Evolutionary conservation across 2,329 filamentous ascomycete species (phyloP), one percentile per base, ranked within the genome.

Genomic region (Fusarium goolgardi): DNA sequence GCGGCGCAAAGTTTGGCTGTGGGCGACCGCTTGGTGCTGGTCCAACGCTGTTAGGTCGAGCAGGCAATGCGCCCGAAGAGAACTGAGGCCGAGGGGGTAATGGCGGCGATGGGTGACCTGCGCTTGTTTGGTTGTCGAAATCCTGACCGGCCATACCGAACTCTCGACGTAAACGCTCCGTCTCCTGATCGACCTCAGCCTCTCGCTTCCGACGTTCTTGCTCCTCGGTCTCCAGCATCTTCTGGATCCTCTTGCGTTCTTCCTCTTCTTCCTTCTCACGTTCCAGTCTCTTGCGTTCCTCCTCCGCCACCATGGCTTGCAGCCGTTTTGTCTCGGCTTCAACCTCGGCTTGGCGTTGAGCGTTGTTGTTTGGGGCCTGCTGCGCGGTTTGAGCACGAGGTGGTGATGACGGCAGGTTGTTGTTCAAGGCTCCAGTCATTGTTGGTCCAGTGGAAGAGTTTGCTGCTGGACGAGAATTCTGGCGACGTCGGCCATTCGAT

Each of bases 281-380:
- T 70, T 91, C 87, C 13, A 81, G 82, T 44, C 85, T 83, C 63
- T 82, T 82, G 20, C 83, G 83, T 73, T 84, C 85, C 74, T 82
- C 82, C 71, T 79, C 77, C 2, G 78, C 80, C 11, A 87, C 82
- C 75, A 87, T 79, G 35, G 82, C 83, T 71, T 85, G 82, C 10
- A 97, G 80, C 1, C 93, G 85, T 70, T 90, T 90, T 0, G 93
- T 97, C 78, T 97, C 94, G 43, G 88, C 87, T 35, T 97, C 89
- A 13, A 93, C 83, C 45, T 83, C 82, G 23, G 79, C 77, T 43
- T 79, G 73, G 70, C 70, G 75, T 62, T 66, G 69, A 49, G 65
- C 67, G 56, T 46, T 74, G 64, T 47, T 65, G 7, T 70, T 67
- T 44, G 65, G 37, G 5, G 57, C 34, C 45, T 65, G 70, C 35